Evolutionary conservation across 1,284 basidiomycete species (phyloP), one percentile per base, ranked within the genome.

Genomic region (Irpex lacteus): DNA sequence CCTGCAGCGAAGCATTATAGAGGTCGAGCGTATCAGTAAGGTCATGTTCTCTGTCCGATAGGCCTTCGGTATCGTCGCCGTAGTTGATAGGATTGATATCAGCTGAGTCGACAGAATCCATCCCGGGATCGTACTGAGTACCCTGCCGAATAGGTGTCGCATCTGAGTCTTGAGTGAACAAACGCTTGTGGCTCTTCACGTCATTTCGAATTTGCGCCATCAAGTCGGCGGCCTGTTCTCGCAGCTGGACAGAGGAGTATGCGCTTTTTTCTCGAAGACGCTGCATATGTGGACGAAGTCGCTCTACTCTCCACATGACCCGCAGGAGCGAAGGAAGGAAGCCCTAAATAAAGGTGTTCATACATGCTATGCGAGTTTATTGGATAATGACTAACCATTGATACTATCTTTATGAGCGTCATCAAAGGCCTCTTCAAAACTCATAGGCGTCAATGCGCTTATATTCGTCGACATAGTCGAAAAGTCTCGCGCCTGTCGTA

Each of bases 171-270:
- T 15, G 32, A 36, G 54, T 90, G 69, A 89, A 88, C 1, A 90
- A 68, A 18, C 89, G 86, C 72, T 90, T 91, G 52, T 84, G 81
- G 7, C 85, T 82, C 70, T 85, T 87, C 81, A 92, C 85, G 68
- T 92, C 90, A 62, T 80, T 82, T 75, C 90, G 90, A 66, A 95
- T 93, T 67, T 92, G 90, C 15, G 89, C 90, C 90, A 96, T 94
- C 56, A 95, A 77, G 47, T 83, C 86, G 9, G 86, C 90, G 3
- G 91, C 94, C 68, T 92, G 87, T 68, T 86, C 81, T 47, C 92
- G 83, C 71, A 92, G 91, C 9, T 82, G 85, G 36, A 86, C 77
- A 15, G 89, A 88, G 0, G 87, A 87, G 64, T 84, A 84, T 0
- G 68, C 69, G 18, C 76, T 74, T 9, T 70, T 70, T 77, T 71